Percentiles rank a stretch among this genome's conserved stretches.
Evolutionary conservation across 768 basidiomycete genomes (phyloP).

Genomic region (Xerocomus potaroensis): DNA sequence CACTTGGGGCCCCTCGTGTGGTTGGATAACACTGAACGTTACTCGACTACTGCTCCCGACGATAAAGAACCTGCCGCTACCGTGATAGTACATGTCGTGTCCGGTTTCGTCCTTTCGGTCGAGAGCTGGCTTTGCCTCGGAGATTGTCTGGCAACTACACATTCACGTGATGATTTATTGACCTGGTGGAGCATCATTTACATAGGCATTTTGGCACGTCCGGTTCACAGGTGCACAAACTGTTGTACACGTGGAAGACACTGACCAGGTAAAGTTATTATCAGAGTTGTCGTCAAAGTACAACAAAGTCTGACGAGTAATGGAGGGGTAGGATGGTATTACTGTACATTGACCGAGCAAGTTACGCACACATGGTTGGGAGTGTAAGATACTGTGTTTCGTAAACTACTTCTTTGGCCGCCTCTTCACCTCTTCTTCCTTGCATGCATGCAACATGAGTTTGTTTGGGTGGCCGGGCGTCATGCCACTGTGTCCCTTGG

Average conservation of each 20-base stretch:
- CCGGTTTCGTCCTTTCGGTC: too few relatives aligned
- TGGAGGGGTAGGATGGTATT: slow-evolving; percentile 6
- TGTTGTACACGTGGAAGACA: too few relatives aligned
- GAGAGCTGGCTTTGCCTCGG: too few relatives aligned
- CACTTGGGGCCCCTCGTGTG: too few relatives aligned
- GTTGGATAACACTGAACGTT: too few relatives aligned
- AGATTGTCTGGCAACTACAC: too few relatives aligned
- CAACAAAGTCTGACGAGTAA: not conserved
- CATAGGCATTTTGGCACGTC: not conserved
- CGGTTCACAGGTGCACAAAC: too few relatives aligned
- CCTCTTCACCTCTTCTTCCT: slow-evolving; percentile 84
- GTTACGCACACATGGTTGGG: slow-evolving; percentile 1
- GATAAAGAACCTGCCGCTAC: too few relatives aligned
- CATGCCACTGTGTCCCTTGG: slow-evolving; percentile 86
- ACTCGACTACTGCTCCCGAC: too few relatives aligned
- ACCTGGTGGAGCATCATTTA: too few relatives aligned
- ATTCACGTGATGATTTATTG: not conserved
- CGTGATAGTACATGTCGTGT: too few relatives aligned
- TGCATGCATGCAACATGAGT: slow-evolving; percentile 78
- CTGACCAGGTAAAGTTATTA: too few relatives aligned
- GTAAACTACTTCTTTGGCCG: slow-evolving; percentile 34
- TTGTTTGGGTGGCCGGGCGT: slow-evolving; percentile 68
- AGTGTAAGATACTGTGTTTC: not conserved
- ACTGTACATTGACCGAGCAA: slow-evolving; percentile 14
- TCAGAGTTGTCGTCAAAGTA: not conserved